A percentile compares a stretch with the other conserved stretches of the same genome.
These are phyloP conservation scores for Colletotrichum theobromicola DNA, from an alignment of 2,329 filamentous ascomycete genomes.

Conservation along the genomic window DNA sequence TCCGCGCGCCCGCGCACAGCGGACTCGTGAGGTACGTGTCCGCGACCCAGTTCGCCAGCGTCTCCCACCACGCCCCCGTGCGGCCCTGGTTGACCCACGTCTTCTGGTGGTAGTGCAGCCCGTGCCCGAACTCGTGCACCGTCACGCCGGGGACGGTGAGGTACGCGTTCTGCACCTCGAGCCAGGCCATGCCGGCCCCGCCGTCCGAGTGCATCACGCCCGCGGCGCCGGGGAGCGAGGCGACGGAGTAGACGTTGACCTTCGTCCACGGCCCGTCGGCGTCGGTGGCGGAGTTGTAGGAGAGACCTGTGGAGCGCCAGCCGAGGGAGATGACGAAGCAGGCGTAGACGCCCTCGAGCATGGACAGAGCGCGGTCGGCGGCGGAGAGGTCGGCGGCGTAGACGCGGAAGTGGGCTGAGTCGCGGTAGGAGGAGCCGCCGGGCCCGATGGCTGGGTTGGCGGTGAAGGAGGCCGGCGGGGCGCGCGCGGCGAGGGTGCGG, in stretches of 20 bases:
- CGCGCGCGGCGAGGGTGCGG: background rate
- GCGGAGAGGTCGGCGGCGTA: constrained; percentile 30
- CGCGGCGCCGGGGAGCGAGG: constrained; percentile 40
- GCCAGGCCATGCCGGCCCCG: constrained; percentile 41
- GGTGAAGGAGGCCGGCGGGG: background rate
- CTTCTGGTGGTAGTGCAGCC: constrained; percentile 49
- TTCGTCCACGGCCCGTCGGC: constrained; percentile 48
- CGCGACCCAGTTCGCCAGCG: constrained; percentile 54
- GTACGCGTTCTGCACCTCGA: constrained; percentile 47
- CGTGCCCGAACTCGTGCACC: constrained; percentile 56
- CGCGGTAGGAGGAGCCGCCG: constrained; percentile 33
- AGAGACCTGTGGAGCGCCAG: constrained; percentile 44
- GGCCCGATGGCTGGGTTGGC: constrained; percentile 25
- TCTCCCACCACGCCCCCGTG: constrained; percentile 58
- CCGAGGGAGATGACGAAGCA: constrained; percentile 41
- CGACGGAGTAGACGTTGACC: constrained; percentile 50
- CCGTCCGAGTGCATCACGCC: constrained; percentile 48
- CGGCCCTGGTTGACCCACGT: constrained; percentile 48
- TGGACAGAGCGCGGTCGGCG: constrained; percentile 34
- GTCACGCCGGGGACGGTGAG: constrained; percentile 42
- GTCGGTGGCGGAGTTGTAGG: constrained; percentile 32
- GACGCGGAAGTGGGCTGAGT: constrained; percentile 44
- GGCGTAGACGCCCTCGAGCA: constrained; percentile 50
- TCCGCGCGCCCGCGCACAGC: constrained; percentile 43
- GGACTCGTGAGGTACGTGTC: constrained; percentile 51